Conservation (phyloP, 495 filamentous ascomycete genomes). For the Copromyces sp. region DNA sequence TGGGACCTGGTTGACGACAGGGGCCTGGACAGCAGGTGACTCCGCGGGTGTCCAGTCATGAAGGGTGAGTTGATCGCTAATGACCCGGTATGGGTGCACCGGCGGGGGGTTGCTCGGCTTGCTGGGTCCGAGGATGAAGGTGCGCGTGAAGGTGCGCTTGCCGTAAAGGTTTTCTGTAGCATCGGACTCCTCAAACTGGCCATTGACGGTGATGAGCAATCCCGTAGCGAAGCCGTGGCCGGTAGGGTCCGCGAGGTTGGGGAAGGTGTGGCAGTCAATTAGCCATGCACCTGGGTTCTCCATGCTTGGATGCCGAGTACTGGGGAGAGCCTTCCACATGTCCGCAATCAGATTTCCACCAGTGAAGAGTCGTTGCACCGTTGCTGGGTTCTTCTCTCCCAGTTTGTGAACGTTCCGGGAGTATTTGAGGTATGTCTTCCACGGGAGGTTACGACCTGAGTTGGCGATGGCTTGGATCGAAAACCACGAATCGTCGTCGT, state of each 20-base stretch:
- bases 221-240: conserved; percentile 55
- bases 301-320: conserved; percentile 62
- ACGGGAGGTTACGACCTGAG: conserved; percentile 39
- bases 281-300: conserved; percentile 58
- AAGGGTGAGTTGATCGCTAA: conserved; percentile 68
- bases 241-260: conserved; percentile 59
- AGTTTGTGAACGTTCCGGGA: conserved; percentile 74
- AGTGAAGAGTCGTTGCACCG: conserved; percentile 52
- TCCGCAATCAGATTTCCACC: conserved; percentile 58
- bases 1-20: background rate
- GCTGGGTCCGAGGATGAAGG: conserved; percentile 74
- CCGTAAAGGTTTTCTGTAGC: conserved; percentile 35
- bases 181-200: conserved; percentile 71
- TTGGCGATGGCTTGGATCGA: conserved; percentile 61
- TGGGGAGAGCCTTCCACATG: conserved; percentile 58
- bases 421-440: conserved; percentile 67
- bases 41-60: conserved; percentile 34
- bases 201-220: conserved; percentile 68
- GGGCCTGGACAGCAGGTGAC: conserved; percentile 3
- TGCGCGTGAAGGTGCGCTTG: conserved; percentile 74
- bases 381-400: conserved; percentile 39
- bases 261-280: conserved; percentile 71
- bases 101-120: conserved; percentile 31
- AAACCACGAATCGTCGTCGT: conserved; percentile 70
- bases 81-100: conserved; percentile 48